Percentiles rank a stretch among this genome's conserved stretches.
Evolutionary conservation across 257 asterid species (phyloP).

Genomic region (Solanum ossicruentum): DNA sequence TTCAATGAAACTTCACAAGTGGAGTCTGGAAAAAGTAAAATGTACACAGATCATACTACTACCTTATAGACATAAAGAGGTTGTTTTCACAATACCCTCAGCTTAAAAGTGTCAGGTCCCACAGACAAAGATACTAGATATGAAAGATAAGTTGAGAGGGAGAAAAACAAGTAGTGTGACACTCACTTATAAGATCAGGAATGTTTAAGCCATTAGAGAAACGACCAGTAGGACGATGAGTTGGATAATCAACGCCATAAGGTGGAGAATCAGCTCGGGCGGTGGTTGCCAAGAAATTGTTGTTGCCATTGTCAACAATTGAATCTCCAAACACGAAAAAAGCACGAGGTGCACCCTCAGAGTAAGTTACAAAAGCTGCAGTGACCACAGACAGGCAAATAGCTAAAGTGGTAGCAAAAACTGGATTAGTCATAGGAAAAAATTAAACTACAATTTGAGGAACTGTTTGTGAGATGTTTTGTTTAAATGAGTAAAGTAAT

Average conservation of each 20-base stretch:
- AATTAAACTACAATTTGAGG: background rate
- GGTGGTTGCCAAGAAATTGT: conserved; percentile 45
- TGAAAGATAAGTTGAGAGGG: no score
- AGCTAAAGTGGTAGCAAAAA: background rate
- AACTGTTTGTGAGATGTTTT: background rate
- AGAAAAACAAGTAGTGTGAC: background rate
- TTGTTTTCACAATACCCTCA: no score
- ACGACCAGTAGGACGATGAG: conserved; percentile 69
- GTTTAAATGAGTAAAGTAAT: background rate
- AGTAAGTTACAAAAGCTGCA: background rate
- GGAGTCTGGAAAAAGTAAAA: no score
- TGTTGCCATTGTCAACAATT: conserved; percentile 67
- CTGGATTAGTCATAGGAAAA: conserved; percentile 5
- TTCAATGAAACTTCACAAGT: no score
- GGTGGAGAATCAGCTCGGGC: conserved; percentile 82
- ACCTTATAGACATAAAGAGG: no score
- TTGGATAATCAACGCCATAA: conserved; percentile 65
- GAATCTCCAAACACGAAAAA: conserved; percentile 79
- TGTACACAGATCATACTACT: no score
- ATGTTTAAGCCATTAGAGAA: conserved; percentile 64
- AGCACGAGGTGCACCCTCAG: conserved; percentile 41
- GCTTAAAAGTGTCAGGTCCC: no score
- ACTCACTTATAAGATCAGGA: conserved; percentile 65
- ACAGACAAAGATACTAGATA: no score
- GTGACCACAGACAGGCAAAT: background rate